A percentile compares a stretch with the other conserved stretches of the same genome.
phyloP scores from a whole-genome alignment of 2,329 filamentous ascomycete genomes.

The Cryphonectria japonica region DNA sequence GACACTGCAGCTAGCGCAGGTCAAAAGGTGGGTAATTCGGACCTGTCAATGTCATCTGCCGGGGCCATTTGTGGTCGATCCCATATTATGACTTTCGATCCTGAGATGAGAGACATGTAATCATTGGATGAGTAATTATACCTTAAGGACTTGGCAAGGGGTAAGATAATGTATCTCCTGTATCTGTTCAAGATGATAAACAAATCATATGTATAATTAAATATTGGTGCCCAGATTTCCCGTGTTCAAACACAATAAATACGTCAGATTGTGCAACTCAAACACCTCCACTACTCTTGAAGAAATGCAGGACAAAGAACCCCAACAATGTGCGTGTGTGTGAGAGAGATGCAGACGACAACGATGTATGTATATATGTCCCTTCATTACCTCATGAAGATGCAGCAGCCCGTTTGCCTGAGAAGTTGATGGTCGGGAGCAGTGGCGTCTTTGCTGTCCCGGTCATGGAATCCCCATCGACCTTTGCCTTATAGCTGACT shows the following conservation, averaged over 20 bases:
- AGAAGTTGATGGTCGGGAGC: slow-evolving; percentile 19
- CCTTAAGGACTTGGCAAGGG: too few species aligned
- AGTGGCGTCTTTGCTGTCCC: slow-evolving; percentile 22
- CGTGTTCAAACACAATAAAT: too few species aligned
- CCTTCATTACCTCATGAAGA: not conserved
- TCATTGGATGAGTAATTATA: not conserved
- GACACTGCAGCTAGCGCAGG: not conserved
- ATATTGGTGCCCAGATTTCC: not conserved
- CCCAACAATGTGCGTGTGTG: too few species aligned
- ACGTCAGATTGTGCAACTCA: not conserved
- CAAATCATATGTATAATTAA: not conserved
- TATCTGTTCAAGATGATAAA: not conserved
- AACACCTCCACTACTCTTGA: not conserved
- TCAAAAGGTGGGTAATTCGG: not conserved
- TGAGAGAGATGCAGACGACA: not conserved
- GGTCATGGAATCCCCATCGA: slow-evolving; percentile 16
- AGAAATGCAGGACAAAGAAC: not conserved
- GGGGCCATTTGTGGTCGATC: not conserved
- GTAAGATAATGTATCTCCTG: not conserved
- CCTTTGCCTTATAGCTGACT: slow-evolving; percentile 25
- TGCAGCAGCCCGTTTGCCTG: slow-evolving; percentile 7
- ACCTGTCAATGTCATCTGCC: too few species aligned
- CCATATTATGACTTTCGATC: not conserved
- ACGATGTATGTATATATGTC: not conserved
- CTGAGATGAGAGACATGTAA: not conserved